Percentiles rank a stretch among this genome's conserved stretches.
Evolutionary conservation across 176 grass and related monocot genomes (phyloP).

Genomic region (Otatea glauca): DNA sequence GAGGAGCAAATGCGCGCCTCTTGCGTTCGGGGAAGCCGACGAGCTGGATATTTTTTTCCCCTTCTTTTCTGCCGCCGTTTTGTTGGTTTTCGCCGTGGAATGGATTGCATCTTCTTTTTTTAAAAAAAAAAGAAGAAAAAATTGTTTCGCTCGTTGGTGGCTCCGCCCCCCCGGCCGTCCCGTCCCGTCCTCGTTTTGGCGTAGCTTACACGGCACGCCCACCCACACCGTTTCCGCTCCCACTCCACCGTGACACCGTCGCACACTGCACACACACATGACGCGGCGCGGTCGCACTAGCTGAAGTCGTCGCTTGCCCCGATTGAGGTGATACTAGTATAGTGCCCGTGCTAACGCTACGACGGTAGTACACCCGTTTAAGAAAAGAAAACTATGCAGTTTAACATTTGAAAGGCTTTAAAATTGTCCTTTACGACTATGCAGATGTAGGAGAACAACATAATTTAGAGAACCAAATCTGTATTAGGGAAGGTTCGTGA

Average conservation of each 20-base stretch:
- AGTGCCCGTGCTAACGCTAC: too few relatives aligned
- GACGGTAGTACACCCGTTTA: too few relatives aligned
- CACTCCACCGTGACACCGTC: not conserved
- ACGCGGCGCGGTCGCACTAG: not conserved
- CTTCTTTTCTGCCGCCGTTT: not conserved
- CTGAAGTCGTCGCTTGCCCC: too few relatives aligned
- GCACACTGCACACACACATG: not conserved
- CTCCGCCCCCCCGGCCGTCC: conserved; percentile 4
- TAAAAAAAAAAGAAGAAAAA: too few relatives aligned
- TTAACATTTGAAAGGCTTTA: too few relatives aligned
- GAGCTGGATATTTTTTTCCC: conserved; percentile 32
- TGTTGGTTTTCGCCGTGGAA: not conserved
- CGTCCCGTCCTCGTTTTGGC: not conserved
- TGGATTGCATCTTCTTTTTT: not conserved
- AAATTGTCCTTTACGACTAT: too few relatives aligned
- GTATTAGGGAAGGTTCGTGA: too few relatives aligned
- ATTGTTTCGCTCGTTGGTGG: not conserved
- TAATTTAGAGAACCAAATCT: too few relatives aligned
- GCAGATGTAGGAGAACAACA: too few relatives aligned
- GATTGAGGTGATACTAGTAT: too few relatives aligned
- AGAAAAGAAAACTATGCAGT: too few relatives aligned
- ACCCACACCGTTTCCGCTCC: not conserved
- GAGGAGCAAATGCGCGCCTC: not conserved
- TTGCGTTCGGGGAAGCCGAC: conserved; percentile 21
- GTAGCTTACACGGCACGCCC: conserved; percentile 50